Conservation (phyloP, 2,329 filamentous ascomycete genomes). For the Dactylonectria macrodidyma region DNA sequence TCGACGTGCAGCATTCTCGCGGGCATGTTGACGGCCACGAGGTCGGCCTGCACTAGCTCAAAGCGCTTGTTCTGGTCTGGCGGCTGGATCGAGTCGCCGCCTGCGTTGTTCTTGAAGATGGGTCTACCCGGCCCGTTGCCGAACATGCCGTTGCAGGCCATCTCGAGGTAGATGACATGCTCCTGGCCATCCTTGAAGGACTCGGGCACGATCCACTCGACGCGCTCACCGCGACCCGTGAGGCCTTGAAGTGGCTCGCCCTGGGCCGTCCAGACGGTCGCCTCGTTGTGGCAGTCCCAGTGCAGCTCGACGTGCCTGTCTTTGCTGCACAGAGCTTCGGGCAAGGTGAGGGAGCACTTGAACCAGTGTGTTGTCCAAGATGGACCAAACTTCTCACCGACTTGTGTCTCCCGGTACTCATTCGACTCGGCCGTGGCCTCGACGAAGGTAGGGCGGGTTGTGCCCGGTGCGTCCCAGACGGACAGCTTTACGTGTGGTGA, state of each 20-base stretch:
- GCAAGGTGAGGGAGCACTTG: conserved; percentile 82
- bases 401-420: conserved; percentile 79
- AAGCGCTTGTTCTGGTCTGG: conserved; percentile 89
- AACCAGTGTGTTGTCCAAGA: conserved; percentile 99
- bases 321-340: conserved; percentile 71
- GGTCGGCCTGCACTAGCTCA: conserved; percentile 81
- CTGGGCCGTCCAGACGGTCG: conserved; percentile 91
- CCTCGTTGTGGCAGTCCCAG: conserved; percentile 96
- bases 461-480: conserved; percentile 87
- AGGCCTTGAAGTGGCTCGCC: conserved; percentile 91
- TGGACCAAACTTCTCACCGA: conserved; percentile 88
- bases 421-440: conserved; percentile 78
- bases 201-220: conserved; percentile 91
- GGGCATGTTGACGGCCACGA: conserved; percentile 89
- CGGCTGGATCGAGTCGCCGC: conserved; percentile 64
- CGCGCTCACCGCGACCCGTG: conserved; percentile 89
- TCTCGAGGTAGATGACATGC: conserved; percentile 95
- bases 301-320: conserved; percentile 81
- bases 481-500: conserved; percentile 85
- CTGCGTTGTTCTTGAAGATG: conserved; percentile 31
- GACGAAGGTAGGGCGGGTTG: conserved; percentile 86
- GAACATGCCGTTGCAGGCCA: conserved; percentile 99
- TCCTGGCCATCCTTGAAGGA: conserved; percentile 87
- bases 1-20: conserved; percentile 89
- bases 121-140: conserved; percentile 84